phyloP scores from a whole-genome alignment of 805 yeast genomes.

The Ogataea methanolica region DNA sequence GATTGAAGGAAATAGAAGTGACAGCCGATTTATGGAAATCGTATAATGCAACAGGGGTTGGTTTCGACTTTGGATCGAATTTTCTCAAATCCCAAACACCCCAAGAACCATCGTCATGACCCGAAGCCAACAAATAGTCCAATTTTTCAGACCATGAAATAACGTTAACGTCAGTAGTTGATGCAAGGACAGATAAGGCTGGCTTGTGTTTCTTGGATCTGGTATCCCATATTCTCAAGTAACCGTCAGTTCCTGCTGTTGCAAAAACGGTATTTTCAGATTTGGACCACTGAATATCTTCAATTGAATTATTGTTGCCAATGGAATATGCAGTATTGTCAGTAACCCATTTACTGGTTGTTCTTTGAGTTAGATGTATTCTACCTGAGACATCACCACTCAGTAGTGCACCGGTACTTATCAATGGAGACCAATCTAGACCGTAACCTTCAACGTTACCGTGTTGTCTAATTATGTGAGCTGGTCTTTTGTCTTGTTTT shows the following conservation, averaged over 20 bases:
- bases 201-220: slow-evolving; percentile 90
- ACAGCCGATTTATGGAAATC: slow-evolving; percentile 92
- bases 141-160: slow-evolving; percentile 92
- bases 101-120: slow-evolving; percentile 97
- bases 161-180: slow-evolving; percentile 84
- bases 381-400: slow-evolving; percentile 90
- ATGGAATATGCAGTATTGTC: slow-evolving; percentile 77
- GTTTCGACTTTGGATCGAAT: slow-evolving; percentile 55
- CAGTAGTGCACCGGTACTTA: slow-evolving; percentile 72
- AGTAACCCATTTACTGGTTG: slow-evolving; percentile 76
- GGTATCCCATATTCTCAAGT: slow-evolving; percentile 93
- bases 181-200: slow-evolving; percentile 78
- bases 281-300: slow-evolving; percentile 95
- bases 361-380: slow-evolving; percentile 72
- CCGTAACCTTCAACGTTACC: slow-evolving; percentile 98
- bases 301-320: slow-evolving; percentile 65
- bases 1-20: slow-evolving; percentile 92
- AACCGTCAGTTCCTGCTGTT: slow-evolving; percentile 90
- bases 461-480: slow-evolving; percentile 76
- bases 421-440: slow-evolving; percentile 90
- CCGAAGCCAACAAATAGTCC: slow-evolving; percentile 84
- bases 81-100: slow-evolving; percentile 96
- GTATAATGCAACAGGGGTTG: slow-evolving; percentile 88
- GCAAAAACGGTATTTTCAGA: slow-evolving; percentile 92
- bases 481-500: slow-evolving; percentile 71